Evolutionary conservation across 2,329 filamentous ascomycete genomes (phyloP).

Genomic region (Penicillium aurantiogriseum): DNA sequence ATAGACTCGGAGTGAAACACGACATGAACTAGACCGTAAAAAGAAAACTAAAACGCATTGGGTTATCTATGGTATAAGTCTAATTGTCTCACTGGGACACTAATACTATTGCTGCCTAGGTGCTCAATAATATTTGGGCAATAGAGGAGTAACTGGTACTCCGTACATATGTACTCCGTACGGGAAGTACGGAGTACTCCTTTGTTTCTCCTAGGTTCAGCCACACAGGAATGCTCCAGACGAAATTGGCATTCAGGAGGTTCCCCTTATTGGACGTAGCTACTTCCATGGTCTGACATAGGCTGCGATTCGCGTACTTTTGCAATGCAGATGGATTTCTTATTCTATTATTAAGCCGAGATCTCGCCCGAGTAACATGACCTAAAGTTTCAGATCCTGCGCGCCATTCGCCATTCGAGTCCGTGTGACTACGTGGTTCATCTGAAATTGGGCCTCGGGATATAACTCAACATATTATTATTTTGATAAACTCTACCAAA

Average conservation of each 20-base stretch:
- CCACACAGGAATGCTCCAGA: constrained; percentile 9
- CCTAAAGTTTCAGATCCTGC: constrained; percentile 5
- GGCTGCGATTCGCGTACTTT: constrained; percentile 3
- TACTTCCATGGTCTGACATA: constrained; percentile 8
- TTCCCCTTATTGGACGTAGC: constrained; percentile 13
- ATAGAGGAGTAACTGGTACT: not conserved
- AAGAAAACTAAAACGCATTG: not conserved
- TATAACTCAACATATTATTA: not conserved
- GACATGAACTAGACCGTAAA: not conserved
- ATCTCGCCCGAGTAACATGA: constrained; percentile 8
- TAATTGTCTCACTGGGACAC: not conserved
- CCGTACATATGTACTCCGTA: not conserved
- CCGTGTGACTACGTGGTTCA: not conserved
- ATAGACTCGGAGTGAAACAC: not conserved
- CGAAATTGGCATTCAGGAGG: constrained; percentile 9
- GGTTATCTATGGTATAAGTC: not conserved
- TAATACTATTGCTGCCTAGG: constrained; percentile 1
- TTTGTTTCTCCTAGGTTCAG: not conserved
- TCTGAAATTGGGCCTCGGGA: not conserved
- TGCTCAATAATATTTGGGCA: not conserved
- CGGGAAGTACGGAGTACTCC: not conserved
- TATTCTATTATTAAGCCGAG: constrained; percentile 1
- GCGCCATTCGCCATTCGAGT: constrained; percentile 5
- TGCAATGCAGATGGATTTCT: not conserved
- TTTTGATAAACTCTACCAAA: not conserved